Percentiles rank a stretch among this genome's conserved stretches.
Conservation (phyloP, 371 early-diverging fungal species). For the Lichtheimia ornata region DNA sequence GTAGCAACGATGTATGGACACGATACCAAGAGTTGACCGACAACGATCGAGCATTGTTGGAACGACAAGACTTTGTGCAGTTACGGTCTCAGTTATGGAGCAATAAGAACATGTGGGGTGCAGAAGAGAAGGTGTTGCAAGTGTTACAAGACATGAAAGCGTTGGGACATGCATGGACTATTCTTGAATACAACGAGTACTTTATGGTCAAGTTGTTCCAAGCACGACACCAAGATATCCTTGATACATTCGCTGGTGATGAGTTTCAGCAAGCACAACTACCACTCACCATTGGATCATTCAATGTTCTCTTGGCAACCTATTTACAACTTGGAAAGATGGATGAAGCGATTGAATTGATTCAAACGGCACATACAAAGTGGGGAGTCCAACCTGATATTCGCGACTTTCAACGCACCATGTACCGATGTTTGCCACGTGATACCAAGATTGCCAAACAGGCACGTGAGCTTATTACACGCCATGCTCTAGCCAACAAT, state of each 20-base stretch:
- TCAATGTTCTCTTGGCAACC: conserved; percentile 45
- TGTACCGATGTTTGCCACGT: conserved; percentile 39
- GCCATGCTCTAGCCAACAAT: conserved; percentile 22
- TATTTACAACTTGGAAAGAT: conserved; percentile 30
- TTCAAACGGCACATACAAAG: conserved; percentile 21
- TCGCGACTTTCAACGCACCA: conserved; percentile 38
- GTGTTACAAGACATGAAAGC: conserved; percentile 41
- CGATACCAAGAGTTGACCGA: neutral
- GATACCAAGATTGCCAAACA: conserved; percentile 22
- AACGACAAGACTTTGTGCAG: conserved; percentile 30
- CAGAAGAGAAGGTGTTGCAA: conserved; percentile 35
- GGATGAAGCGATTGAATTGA: conserved; percentile 34
- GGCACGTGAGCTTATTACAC: conserved; percentile 25
- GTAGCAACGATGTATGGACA: conserved; percentile 6
- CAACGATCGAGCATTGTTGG: conserved; percentile 6
- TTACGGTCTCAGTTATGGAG: conserved; percentile 35
- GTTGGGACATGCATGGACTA: conserved; percentile 30
- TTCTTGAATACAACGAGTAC: conserved; percentile 44
- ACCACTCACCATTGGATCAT: conserved; percentile 29
- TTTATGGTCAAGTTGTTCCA: conserved; percentile 42
- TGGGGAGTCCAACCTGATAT: conserved; percentile 29
- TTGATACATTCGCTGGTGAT: conserved; percentile 21
- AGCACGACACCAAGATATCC: conserved; percentile 36
- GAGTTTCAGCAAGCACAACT: conserved; percentile 9
- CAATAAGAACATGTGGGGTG: conserved; percentile 30